phyloP scores from a whole-genome alignment of 1,284 basidiomycete genomes.

The Ustilago vetiveriae region DNA sequence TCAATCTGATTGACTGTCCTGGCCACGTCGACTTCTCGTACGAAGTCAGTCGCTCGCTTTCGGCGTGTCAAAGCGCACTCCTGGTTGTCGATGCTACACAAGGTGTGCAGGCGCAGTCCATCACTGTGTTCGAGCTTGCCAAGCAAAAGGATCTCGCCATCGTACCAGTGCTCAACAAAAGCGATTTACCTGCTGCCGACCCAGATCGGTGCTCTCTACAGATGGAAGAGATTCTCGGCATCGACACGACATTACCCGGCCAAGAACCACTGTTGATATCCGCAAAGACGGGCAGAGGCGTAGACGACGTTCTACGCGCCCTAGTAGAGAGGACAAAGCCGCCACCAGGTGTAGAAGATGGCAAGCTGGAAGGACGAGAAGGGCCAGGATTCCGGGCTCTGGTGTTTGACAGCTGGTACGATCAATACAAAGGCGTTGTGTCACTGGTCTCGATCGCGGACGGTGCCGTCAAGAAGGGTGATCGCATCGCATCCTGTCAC shows the following conservation, averaged over 20 bases:
- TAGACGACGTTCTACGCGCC: slow-evolving; percentile 78
- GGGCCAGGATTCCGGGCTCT: slow-evolving; percentile 74
- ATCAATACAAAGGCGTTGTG: slow-evolving; percentile 94
- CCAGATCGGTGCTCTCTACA: slow-evolving; percentile 46
- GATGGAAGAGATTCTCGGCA: slow-evolving; percentile 68
- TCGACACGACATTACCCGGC: slow-evolving; percentile 70
- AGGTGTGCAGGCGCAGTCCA: slow-evolving; percentile 96
- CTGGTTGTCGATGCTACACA: slow-evolving; percentile 93
- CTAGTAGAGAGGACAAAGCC: slow-evolving; percentile 77
- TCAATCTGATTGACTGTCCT: slow-evolving; percentile 97
- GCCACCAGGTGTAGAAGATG: slow-evolving; percentile 46
- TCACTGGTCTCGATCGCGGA: slow-evolving; percentile 81
- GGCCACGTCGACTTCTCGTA: slow-evolving; percentile 70
- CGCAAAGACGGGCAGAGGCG: slow-evolving; percentile 90
- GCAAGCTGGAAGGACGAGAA: slow-evolving; percentile 44
- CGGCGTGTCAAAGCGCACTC: slow-evolving; percentile 92
- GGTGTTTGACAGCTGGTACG: slow-evolving; percentile 91
- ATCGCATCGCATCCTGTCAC: slow-evolving; percentile 80
- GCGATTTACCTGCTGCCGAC: slow-evolving; percentile 66
- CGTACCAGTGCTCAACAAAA: slow-evolving; percentile 95
- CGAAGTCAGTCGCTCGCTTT: slow-evolving; percentile 91
- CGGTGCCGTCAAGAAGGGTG: slow-evolving; percentile 72
- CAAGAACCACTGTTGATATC: slow-evolving; percentile 69
- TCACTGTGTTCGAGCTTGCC: slow-evolving; percentile 88
- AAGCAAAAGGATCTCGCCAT: slow-evolving; percentile 81